Evolutionary conservation across 2,329 filamentous ascomycete species (phyloP).

Genomic region (Eutypella sp.): DNA sequence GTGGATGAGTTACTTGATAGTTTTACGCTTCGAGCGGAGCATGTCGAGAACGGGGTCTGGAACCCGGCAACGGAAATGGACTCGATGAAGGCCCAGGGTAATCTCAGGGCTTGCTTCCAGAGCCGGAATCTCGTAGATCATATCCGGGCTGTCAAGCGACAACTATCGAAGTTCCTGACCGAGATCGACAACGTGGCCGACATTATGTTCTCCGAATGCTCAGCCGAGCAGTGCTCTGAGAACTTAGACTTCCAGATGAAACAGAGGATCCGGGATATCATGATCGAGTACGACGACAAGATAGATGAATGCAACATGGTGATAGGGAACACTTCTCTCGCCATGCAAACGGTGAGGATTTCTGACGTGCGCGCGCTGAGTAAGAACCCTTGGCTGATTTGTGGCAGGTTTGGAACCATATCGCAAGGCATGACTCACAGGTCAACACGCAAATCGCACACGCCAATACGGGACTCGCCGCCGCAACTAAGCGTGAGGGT

Average conservation of each 20-base stretch:
- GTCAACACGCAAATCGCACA: constrained; percentile 19
- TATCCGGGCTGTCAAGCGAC: constrained; percentile 10
- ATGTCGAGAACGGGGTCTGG: constrained; percentile 6
- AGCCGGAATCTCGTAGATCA: constrained; percentile 10
- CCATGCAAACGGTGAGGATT: constrained; percentile 20
- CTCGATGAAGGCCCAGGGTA: constrained; percentile 8
- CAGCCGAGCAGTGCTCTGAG: background rate
- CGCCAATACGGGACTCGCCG: constrained; percentile 17
- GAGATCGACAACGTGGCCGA: constrained; percentile 10
- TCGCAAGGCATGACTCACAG: constrained; percentile 19
- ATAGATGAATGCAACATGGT: constrained; percentile 23
- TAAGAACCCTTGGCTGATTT: background rate
- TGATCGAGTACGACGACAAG: constrained; percentile 23
- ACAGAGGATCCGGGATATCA: constrained; percentile 17
- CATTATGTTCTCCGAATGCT: background rate
- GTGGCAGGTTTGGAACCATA: constrained; percentile 23
- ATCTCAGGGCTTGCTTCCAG: constrained; percentile 9
- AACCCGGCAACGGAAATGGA: constrained; percentile 10
- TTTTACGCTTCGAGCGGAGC: constrained; percentile 10
- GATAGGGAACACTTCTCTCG: constrained; percentile 19
- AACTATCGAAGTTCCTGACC: constrained; percentile 5
- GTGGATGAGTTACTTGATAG: constrained; percentile 9
- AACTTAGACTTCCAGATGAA: constrained; percentile 11
- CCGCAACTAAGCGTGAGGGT: constrained; percentile 19
- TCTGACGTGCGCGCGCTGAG: too few relatives aligned